Evolutionary conservation across 164 flowering plant genomes (phyloP), one percentile per base, ranked within the genome.

Genomic region (Vitis rupestris): DNA sequence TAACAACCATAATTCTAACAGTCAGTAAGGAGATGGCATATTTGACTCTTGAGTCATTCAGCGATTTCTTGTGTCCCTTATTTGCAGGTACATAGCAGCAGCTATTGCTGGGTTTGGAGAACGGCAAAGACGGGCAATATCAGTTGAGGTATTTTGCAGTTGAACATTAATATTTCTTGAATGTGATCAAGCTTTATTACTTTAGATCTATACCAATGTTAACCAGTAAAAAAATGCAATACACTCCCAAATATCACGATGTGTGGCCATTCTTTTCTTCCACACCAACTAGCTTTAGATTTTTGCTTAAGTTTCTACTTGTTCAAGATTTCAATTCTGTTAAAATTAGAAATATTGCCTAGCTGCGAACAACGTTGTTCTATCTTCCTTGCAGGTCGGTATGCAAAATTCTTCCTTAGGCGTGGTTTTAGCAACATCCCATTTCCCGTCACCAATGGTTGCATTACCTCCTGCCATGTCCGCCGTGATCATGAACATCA

Each of bases 341-440:
- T 9, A 60, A 60, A 50, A 23, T 23, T 23, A 23, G 27, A 23
- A 23, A 23, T 23, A 23, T 23, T 0, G 27, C 2, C 27, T 23
- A 23, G 30, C 27, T 51, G 44, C 5, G 4, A 37, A 37, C 44
- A 37, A 37, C 7, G 1, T 30, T 14, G 13, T 65, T 3, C 48
- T 58, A 17, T n/a, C 31, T 59, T 53, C n/a, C 55, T 60, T 61
- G 70, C 86, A 91, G 97, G 91, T 90, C 53, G 97, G 97, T 48
- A 92, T 92, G 97, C 97, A 92, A 69, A 90, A 90, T 72, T 92
- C 93, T 3, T 84, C 92, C 1, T 68, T 92, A 65, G 95, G 95
- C 8, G 93, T 90, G 58, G 92, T 92, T 78, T 75, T 92, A 64
- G 95, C 97, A 29, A 79, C 93, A 23, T 64, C 91, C 62, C 97